phyloP scores from a whole-genome alignment of 2,329 filamentous ascomycete species.

The Dryadomyces sulphureus region DNA sequence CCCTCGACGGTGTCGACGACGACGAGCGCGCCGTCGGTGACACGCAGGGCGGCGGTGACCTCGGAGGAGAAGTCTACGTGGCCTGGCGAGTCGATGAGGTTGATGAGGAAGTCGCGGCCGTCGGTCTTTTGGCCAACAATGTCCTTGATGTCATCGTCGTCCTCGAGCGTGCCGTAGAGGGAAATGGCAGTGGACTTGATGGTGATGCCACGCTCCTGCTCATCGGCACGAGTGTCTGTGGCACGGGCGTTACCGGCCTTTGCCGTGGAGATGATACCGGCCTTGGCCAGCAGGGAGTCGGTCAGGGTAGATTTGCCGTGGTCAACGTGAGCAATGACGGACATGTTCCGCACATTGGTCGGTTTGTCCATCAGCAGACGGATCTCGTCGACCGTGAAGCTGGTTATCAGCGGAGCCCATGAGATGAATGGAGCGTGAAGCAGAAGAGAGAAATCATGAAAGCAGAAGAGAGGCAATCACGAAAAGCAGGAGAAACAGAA shows the following conservation, averaged over 20 bases:
- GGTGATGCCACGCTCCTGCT: constrained; percentile 99
- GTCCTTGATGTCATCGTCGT: constrained; percentile 84
- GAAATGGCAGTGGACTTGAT: constrained; percentile 99
- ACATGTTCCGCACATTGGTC: constrained; percentile 38
- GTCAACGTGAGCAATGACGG: constrained; percentile 99
- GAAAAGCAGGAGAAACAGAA: background rate
- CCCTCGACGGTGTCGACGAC: constrained; percentile 99
- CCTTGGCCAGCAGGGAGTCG: constrained; percentile 97
- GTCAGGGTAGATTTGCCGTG: constrained; percentile 99
- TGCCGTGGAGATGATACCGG: constrained; percentile 96
- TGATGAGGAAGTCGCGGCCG: constrained; percentile 97
- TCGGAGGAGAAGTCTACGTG: constrained; percentile 99
- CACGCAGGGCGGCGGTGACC: constrained; percentile 97
- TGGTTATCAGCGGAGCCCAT: constrained; percentile 37
- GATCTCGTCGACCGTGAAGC: constrained; percentile 97
- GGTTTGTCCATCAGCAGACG: constrained; percentile 66
- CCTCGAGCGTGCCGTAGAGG: constrained; percentile 72
- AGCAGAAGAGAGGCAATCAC: background rate
- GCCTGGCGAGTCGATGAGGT: constrained; percentile 98
- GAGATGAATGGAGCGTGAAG: too few species aligned
- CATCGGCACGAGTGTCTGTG: constrained; percentile 92
- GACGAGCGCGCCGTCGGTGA: constrained; percentile 98
- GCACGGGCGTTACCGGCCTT: constrained; percentile 94
- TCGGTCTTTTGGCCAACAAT: constrained; percentile 76
- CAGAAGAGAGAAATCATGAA: background rate